Percentiles rank a stretch among this genome's conserved stretches.
These are phyloP conservation scores for Monosporozyma unispora DNA, from an alignment of 805 yeast genomes.

Conservation along the genomic window DNA sequence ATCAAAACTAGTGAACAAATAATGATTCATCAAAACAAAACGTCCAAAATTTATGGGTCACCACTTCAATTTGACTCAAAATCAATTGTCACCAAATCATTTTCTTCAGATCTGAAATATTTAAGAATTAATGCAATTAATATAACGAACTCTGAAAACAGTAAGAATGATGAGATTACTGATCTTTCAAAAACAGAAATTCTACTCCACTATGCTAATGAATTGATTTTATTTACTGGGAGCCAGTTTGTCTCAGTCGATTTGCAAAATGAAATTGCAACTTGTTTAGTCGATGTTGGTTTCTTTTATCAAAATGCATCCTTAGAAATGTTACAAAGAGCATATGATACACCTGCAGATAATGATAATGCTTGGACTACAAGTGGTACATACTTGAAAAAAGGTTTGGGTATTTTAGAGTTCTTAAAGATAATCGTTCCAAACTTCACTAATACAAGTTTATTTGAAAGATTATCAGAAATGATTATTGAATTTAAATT, in stretches of 20 bases:
- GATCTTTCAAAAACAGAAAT: conserved; percentile 7
- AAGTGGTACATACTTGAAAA: conserved; percentile 21
- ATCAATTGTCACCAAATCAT: neutral
- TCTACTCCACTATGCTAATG: conserved; percentile 5
- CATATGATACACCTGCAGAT: conserved; percentile 14
- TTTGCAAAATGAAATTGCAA: conserved; percentile 6
- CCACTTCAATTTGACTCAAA: neutral
- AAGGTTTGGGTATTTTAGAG: conserved; percentile 22
- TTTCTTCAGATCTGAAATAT: neutral
- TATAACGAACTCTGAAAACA: neutral
- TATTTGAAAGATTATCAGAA: conserved; percentile 3
- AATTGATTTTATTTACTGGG: neutral
- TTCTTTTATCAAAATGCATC: conserved; percentile 15
- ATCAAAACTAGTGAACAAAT: neutral
- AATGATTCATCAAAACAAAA: neutral
- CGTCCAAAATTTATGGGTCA: neutral
- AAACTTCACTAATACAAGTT: neutral
- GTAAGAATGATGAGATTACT: neutral
- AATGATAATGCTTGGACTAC: conserved; percentile 19
- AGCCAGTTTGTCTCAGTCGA: neutral
- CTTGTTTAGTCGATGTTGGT: conserved; percentile 15
- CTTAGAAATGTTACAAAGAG: conserved; percentile 19
- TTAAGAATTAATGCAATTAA: neutral
- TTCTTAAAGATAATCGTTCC: conserved; percentile 4
- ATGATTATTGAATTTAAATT: conserved; percentile 13